Base-by-base conservation (phyloP, 1,284 basidiomycete genomes). In the Naganishia sp. region DNA sequence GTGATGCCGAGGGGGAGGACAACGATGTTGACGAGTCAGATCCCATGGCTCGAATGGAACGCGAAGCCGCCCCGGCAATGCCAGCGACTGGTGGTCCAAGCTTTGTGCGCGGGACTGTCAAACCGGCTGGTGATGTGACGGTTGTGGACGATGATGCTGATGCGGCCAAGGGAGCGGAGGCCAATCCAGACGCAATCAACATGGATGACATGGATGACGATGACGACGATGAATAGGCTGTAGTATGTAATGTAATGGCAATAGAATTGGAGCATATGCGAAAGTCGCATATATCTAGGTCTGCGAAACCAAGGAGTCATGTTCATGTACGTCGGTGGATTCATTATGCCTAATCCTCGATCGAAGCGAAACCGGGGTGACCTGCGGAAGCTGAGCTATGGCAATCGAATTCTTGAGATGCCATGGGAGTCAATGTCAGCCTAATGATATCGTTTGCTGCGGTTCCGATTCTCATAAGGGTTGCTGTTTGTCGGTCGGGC, bases 31-130 rank as follows among this genome's bases (percentile, higher is more conserved):
- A 82, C 25, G 78, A 81, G 6, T 75, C 77, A 3, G 85, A 85
- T 64, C 87, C 86, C 2, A 84, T 86, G 76, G 84, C 82, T 6
- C 79, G 78, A 13, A 78, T 82, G 68, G 83, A 80, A 55, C 81
- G 84, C 45, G 83, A 84, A 66, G 86, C 86, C 18, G 84, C 85
- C 57, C 85, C 84, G 28, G 88, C 88, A 63, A 82, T 81, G 70
- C 81, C 81, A n/a, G 71, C 72, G 11, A 84, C 81, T 68, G 84
- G 82, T 16, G 74, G 70, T 23, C 86, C 86, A 7, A 82, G 84
- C 48, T 90, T 90, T 72, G 87, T 90, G 42, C 84, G 87, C 70
- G 86, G 86, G 25, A 87, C 75, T 69, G 69, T 66, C 61, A 63
- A 72, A 31, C 70, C 71, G 52, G 72, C 75, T 61, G 74, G 73